Evolutionary conservation across 225 moss, liverwort and hornwort genomes (phyloP).

Genomic region (Pseudoscleropodium purum): DNA sequence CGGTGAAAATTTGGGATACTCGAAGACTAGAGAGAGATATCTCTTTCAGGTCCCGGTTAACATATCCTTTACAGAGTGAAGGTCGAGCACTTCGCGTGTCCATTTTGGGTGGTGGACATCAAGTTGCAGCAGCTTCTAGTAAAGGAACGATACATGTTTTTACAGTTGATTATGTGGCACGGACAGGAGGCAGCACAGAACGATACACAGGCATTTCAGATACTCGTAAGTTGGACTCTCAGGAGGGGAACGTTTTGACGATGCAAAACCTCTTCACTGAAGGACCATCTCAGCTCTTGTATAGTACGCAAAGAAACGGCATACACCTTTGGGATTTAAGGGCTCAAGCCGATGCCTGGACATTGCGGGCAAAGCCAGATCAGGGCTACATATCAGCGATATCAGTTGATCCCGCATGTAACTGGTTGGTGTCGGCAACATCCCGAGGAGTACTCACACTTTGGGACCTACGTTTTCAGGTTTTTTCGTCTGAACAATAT

Average conservation of each 20-base stretch:
- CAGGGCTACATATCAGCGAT: conserved; percentile 77
- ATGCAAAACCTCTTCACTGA: conserved; percentile 71
- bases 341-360: conserved; percentile 69
- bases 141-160: conserved; percentile 75
- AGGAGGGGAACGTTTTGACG: conserved; percentile 80
- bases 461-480: conserved; percentile 94
- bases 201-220: conserved; percentile 80
- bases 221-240: conserved; percentile 75
- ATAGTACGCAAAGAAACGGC: conserved; percentile 73
- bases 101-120: conserved; percentile 74
- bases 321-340: conserved; percentile 91
- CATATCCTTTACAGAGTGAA: conserved; percentile 58
- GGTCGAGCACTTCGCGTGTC: conserved; percentile 77
- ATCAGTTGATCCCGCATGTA: conserved; percentile 73
- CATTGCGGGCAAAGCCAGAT: conserved; percentile 64
- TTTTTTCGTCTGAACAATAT: conserved; percentile 1
- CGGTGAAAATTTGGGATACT: conserved; percentile 97
- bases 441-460: conserved; percentile 85
- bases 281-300: conserved; percentile 75
- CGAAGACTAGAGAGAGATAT: conserved; percentile 87
- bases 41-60: conserved; percentile 83
- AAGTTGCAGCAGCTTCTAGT: conserved; percentile 81
- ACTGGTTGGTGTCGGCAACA: conserved; percentile 92
- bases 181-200: conserved; percentile 68
- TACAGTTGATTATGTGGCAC: conserved; percentile 87